These are phyloP conservation scores for Cyclotella atomus DNA, from an alignment of 108 stramenopile genomes.

Conservation along the genomic window DNA sequence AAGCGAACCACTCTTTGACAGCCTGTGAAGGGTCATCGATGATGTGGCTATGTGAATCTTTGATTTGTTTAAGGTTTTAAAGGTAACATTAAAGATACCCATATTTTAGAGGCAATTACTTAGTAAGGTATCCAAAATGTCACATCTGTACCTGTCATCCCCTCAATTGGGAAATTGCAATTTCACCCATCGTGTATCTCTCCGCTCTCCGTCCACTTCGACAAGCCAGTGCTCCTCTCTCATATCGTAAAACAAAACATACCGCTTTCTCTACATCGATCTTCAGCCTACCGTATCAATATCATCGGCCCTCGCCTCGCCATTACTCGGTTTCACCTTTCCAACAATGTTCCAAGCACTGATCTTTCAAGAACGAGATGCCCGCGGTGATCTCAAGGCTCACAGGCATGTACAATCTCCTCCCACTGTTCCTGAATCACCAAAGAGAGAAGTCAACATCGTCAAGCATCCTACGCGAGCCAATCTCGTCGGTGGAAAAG, in stretches of 20 bases:
- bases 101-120: not conserved
- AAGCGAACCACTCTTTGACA: not conserved
- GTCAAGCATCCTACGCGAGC: conserved; percentile 19
- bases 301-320: not conserved
- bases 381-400: conserved; percentile 24
- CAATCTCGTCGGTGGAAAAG: conserved; percentile 30
- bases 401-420: conserved; percentile 17
- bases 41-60: not conserved
- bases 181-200: too few relatives aligned
- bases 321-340: not conserved
- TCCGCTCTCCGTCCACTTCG: too few relatives aligned
- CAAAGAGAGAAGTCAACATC: conserved; percentile 14
- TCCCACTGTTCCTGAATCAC: not conserved
- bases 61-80: not conserved
- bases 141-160: not conserved
- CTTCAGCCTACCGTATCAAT: not conserved
- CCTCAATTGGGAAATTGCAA: not conserved
- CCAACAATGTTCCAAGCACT: conserved; percentile 43
- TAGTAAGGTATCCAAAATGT: not conserved
- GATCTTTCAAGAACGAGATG: conserved; percentile 46
- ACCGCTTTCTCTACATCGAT: not conserved
- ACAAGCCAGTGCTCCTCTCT: too few relatives aligned
- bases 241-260: too few relatives aligned
- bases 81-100: not conserved
- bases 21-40: not conserved